These are phyloP conservation scores for Tremella mesenterica DNA, from an alignment of 768 basidiomycete species.

Conservation along the genomic window DNA sequence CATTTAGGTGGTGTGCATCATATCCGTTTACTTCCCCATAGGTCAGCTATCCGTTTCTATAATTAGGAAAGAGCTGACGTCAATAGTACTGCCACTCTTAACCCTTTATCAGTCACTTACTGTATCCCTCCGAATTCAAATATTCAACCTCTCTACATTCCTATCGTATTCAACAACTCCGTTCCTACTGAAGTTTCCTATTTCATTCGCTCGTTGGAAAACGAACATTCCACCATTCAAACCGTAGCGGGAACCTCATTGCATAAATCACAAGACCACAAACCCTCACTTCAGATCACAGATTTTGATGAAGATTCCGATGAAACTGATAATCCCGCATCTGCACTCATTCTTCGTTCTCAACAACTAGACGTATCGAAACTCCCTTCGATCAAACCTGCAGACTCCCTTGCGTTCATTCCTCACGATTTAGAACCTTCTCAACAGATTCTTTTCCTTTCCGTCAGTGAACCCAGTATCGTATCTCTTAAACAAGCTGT, in stretches of 20 bases:
- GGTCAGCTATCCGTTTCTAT: conserved; percentile 28
- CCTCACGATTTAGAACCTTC: conserved; percentile 57
- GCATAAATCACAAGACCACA: conserved; percentile 9
- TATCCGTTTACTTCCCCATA: conserved; percentile 83
- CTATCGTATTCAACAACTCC: conserved; percentile 84
- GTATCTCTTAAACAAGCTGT: conserved; percentile 65
- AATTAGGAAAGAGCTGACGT: background rate
- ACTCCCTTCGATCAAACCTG: conserved; percentile 33
- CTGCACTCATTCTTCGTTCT: conserved; percentile 16
- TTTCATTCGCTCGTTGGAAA: conserved; percentile 60
- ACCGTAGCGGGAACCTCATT: conserved; percentile 23
- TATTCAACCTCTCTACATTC: conserved; percentile 55
- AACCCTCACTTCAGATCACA: conserved; percentile 15
- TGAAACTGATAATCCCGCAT: conserved; percentile 21
- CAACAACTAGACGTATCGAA: conserved; percentile 19
- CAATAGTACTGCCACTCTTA: conserved; percentile 73
- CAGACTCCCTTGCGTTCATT: conserved; percentile 43
- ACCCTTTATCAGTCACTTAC: conserved; percentile 64
- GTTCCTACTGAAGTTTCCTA: conserved; percentile 63
- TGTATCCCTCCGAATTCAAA: conserved; percentile 56
- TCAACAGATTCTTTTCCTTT: conserved; percentile 65
- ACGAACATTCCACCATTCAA: conserved; percentile 13
- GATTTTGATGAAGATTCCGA: conserved; percentile 33
- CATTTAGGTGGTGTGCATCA: conserved; percentile 67
- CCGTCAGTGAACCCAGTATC: conserved; percentile 62